These are phyloP conservation scores for Calonectria pauciramosa DNA, from an alignment of 2,329 filamentous ascomycete species.

Conservation along the genomic window DNA sequence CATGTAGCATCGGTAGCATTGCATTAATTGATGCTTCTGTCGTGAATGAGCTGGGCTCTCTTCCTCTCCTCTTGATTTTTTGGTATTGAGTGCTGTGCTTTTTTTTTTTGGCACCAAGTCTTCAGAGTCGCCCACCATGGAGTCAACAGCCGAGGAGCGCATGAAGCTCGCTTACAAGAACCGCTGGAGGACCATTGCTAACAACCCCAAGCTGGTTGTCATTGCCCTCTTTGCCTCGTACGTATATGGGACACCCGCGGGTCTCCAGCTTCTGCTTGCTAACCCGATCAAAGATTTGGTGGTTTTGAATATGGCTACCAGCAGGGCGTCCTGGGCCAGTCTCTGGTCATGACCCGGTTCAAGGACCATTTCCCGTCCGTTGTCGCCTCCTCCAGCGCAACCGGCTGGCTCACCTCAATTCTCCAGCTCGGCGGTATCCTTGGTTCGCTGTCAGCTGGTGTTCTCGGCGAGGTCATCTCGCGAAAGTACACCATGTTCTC, in stretches of 20 bases:
- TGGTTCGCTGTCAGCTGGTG: slow-evolving; percentile 61
- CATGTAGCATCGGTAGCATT: neutral
- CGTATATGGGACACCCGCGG: neutral
- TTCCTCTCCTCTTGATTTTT: neutral
- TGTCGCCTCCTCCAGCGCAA: slow-evolving; percentile 59
- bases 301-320: slow-evolving; percentile 49
- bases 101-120: neutral
- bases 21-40: neutral
- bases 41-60: neutral
- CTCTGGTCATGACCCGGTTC: slow-evolving; percentile 67
- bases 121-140: slow-evolving; percentile 25
- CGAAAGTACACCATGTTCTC: slow-evolving; percentile 67
- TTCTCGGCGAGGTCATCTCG: slow-evolving; percentile 63
- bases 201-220: slow-evolving; percentile 41
- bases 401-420: slow-evolving; percentile 66
- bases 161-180: slow-evolving; percentile 41
- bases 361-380: slow-evolving; percentile 63
- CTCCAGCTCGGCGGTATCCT: slow-evolving; percentile 64
- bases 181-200: slow-evolving; percentile 40
- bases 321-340: slow-evolving; percentile 67
- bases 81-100: neutral
- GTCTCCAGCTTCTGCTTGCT: neutral
- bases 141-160: slow-evolving; percentile 32
- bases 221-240: slow-evolving; percentile 45
- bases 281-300: slow-evolving; percentile 29